A percentile compares a stretch with the other conserved stretches of the same genome.
These are phyloP conservation scores for Oryza glumipatula DNA, from an alignment of 176 grass and related monocot genomes.

Conservation along the genomic window DNA sequence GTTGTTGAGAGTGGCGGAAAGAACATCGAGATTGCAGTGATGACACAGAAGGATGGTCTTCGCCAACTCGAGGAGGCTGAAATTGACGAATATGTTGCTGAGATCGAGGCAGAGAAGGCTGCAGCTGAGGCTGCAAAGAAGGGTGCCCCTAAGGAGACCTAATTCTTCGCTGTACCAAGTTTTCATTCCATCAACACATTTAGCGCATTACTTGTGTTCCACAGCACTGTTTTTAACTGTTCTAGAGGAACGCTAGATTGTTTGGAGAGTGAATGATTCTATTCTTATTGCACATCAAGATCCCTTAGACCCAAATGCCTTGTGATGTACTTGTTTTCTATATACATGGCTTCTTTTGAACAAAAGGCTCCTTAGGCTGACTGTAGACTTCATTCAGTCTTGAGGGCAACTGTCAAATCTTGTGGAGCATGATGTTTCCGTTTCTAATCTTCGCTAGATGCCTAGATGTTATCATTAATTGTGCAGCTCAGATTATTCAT, in stretches of 20 bases:
- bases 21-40: slow-evolving; percentile 78
- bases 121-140: slow-evolving; percentile 89
- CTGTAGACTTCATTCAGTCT: too few relatives aligned
- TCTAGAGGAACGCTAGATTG: slow-evolving; percentile 33
- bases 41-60: slow-evolving; percentile 61
- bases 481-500: neutral
- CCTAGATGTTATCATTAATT: too few relatives aligned
- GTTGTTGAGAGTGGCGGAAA: slow-evolving; percentile 83
- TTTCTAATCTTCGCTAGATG: too few relatives aligned
- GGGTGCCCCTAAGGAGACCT: slow-evolving; percentile 54
- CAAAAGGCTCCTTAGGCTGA: neutral
- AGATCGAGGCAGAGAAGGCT: slow-evolving; percentile 85
- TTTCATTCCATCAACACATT: neutral
- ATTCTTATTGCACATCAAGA: neutral
- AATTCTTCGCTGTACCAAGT: neutral
- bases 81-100: slow-evolving; percentile 80
- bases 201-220: neutral
- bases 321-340: neutral
- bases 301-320: slow-evolving; percentile 2
- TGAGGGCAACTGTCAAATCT: too few relatives aligned
- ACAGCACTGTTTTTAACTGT: slow-evolving; percentile 25
- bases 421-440: too few relatives aligned
- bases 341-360: neutral
- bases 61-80: slow-evolving; percentile 68
- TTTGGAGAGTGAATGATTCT: slow-evolving; percentile 29